Evolutionary conservation across 2,329 filamentous ascomycete genomes (phyloP), one percentile per base, ranked within the genome.

Genomic region (Aspergillus pseudonomiae): DNA sequence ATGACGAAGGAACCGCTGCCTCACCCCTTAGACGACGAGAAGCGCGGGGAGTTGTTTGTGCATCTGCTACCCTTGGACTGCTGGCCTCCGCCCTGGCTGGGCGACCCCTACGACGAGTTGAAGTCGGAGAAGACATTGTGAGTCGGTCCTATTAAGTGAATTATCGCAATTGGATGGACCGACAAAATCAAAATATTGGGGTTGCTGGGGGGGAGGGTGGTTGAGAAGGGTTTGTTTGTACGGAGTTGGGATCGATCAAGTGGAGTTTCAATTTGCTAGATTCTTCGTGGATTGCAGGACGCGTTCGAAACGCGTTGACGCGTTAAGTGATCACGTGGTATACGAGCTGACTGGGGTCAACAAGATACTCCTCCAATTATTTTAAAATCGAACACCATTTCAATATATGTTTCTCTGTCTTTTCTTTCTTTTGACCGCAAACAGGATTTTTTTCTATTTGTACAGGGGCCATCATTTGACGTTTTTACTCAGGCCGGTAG

Each of bases 1-100:
- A 96, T 4, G 93, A 95, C 6, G 87, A 86, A 65, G 89, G 82
- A 41, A 82, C 74, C 60, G 76, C 74, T 41, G 68, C 69, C 53
- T 78, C 75, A 26, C 74, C 77, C 59, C 77, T 71, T 68, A 81
- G 73, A 34, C 81, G 73, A 65, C 81, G 73, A 50, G 80, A 75
- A 52, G 79, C 77, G 60, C 81, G 79, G 32, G 84, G 84, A 2
- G 84, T 86, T 50, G 70, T 67, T 34, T 65, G 69, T 48, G 67
- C 65, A 59, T 68, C 62, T 45, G 50, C 46, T 28, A 55, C 53
- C n/a, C 65, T 63, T 4, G 75, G 74, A 72, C 78, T 77, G 71
- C 74, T 75, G 41, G 71, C 64, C 24, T 65, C 71, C 16, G 70
- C 75, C 57, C 77, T 77, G 12, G 79, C 71, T 39, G 79, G 74